Evolutionary conservation across 371 early-diverging fungal genomes (phyloP).

Genomic region (Haplosporangium sp.): DNA sequence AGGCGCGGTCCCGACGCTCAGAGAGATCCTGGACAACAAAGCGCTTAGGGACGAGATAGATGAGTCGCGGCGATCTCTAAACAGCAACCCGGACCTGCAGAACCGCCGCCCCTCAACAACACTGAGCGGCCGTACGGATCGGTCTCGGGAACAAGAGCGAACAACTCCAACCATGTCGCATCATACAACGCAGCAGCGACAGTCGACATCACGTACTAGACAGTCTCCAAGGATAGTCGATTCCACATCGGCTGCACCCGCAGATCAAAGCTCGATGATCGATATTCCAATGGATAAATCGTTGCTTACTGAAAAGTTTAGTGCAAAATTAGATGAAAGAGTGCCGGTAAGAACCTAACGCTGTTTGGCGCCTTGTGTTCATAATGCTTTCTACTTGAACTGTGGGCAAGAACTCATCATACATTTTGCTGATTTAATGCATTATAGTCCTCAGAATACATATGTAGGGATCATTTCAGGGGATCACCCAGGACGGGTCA

Average conservation of each 20-base stretch:
- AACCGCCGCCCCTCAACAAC: not conserved
- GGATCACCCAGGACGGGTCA: too few relatives aligned
- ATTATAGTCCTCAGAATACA: too few relatives aligned
- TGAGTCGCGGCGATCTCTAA: constrained; percentile 26
- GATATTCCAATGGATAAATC: constrained; percentile 21
- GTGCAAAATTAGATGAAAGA: constrained; percentile 1
- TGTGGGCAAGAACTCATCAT: too few relatives aligned
- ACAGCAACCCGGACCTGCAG: constrained; percentile 15
- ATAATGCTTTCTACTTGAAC: too few relatives aligned
- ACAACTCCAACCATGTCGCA: not conserved
- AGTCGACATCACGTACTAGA: not conserved
- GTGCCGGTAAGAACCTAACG: constrained; percentile 5
- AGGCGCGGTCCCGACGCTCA: constrained; percentile 25
- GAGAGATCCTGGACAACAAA: constrained; percentile 39
- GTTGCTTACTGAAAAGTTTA: constrained; percentile 9
- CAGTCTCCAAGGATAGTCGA: not conserved
- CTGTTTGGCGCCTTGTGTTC: too few relatives aligned
- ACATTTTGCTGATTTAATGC: too few relatives aligned
- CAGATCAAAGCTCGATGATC: not conserved
- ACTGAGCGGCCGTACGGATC: not conserved
- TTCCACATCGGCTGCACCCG: not conserved
- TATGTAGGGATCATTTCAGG: too few relatives aligned
- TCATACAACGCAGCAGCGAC: not conserved
- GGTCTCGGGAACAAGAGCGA: not conserved
- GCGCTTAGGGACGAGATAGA: constrained; percentile 30